Evolutionary conservation across 345 rosid genomes (phyloP), one percentile per base, ranked within the genome.

Genomic region (Psidium guajava): DNA sequence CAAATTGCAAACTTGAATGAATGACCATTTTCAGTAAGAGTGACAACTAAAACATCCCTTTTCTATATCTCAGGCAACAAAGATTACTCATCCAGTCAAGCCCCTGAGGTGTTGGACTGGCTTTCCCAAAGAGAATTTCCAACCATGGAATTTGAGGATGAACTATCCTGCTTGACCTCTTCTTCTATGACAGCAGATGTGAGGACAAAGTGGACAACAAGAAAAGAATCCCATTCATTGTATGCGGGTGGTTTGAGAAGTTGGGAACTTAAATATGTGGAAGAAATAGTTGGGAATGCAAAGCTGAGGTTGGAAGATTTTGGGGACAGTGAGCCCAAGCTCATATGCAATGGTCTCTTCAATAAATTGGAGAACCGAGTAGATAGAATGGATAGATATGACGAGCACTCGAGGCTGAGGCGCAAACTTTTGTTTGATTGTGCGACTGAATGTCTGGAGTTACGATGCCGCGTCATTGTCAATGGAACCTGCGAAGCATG

Each of bases 211-310:
- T 58, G 73, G 59, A 51, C 82, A 44, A 44, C 50, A 15, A 80
- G 42, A 83, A 83, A 91, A 36, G 28, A 16, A 64, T 88, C 87
- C 85, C 80, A 81, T 86, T 86, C 73, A 13, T 8, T 85, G 50
- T 90, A 89, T 75, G 57, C 74, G 0, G 88, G 86, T 40, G 87
- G 89, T 77, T 85, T 89, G 24, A 82, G 81, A 42, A 87, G 89
- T 85, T 92, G 96, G 97, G 98, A 94, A 89, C 69, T 90, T 6
- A 91, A 89, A 57, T 95, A 94, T 84, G 85, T 94, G 87, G 91
- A 88, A 54, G 89, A 87, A 73, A 85, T 94, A 84, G 88, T 97
- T 16, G 56, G 87, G 55, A 85, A 88, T 82, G 91, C 91, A 40
- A 93, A 90, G 56, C 87, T 89, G 32, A 86, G 59, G 88, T 82